Evolutionary conservation across 208 protist species (phyloP).

Genomic region (Crithidia brevicula): DNA sequence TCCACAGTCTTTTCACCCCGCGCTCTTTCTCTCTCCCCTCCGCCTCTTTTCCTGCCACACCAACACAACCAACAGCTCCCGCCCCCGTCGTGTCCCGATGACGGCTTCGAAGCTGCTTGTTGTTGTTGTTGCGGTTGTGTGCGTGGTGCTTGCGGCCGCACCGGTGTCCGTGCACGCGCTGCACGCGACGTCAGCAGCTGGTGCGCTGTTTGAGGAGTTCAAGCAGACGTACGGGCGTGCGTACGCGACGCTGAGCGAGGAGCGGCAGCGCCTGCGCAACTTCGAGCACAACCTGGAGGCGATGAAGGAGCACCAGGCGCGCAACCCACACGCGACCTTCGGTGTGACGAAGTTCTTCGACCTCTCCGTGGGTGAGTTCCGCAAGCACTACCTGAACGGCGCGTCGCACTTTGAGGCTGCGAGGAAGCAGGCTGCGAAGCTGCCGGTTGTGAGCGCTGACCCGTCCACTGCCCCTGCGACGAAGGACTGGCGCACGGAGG

Average conservation of each 20-base stretch:
- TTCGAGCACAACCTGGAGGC: constrained; percentile 52
- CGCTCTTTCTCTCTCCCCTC: constrained; percentile 3
- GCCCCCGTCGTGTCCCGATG: constrained; percentile 12
- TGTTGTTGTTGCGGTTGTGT: constrained; percentile 25
- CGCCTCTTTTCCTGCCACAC: too few species aligned
- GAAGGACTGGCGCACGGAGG: constrained; percentile 85
- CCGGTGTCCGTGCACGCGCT: constrained; percentile 18
- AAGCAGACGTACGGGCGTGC: constrained; percentile 43
- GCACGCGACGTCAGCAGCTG: constrained; percentile 14
- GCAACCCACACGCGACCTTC: constrained; percentile 64
- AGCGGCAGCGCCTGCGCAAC: constrained; percentile 35
- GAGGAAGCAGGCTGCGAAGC: constrained; percentile 10
- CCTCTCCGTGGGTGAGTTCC: constrained; percentile 61
- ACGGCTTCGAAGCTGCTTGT: constrained; percentile 13
- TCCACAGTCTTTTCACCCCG: neutral
- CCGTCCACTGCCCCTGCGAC: neutral
- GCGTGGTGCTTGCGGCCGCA: constrained; percentile 25
- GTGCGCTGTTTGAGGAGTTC: constrained; percentile 44
- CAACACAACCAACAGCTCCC: neutral
- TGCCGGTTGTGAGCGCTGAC: constrained; percentile 10
- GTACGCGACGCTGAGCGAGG: constrained; percentile 44
- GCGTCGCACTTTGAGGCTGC: constrained; percentile 35
- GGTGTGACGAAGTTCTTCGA: constrained; percentile 67
- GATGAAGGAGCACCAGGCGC: constrained; percentile 33
- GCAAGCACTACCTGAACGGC: constrained; percentile 41